Percentiles rank a stretch among this genome's conserved stretches.
Conservation (phyloP, 192 early-diverging fungal species). For the Backusella mclennaniae region DNA sequence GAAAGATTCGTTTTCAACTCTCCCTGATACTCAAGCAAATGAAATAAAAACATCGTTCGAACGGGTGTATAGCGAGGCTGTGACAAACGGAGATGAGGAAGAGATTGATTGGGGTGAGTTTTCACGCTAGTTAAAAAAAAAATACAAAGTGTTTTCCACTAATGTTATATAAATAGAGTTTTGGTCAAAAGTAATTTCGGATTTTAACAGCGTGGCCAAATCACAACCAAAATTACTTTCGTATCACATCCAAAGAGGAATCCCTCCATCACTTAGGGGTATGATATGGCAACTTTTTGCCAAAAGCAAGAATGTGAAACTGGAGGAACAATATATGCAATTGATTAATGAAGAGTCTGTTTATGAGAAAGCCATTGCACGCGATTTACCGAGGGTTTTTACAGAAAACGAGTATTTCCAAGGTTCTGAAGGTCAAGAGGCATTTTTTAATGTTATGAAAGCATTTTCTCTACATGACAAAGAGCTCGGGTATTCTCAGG, state of each 20-base stretch:
- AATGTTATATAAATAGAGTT: slow-evolving; percentile 59
- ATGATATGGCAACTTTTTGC: slow-evolving; percentile 94
- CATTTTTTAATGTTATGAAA: slow-evolving; percentile 87
- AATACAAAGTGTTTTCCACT: not conserved
- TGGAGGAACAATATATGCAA: slow-evolving; percentile 76
- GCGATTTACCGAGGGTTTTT: slow-evolving; percentile 85
- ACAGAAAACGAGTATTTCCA: slow-evolving; percentile 84
- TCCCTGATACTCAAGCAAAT: slow-evolving; percentile 35
- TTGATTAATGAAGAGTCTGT: slow-evolving; percentile 63
- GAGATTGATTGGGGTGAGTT: slow-evolving; percentile 75
- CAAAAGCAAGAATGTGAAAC: slow-evolving; percentile 70
- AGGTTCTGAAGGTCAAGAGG: slow-evolving; percentile 80
- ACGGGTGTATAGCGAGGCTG: slow-evolving; percentile 38
- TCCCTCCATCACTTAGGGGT: slow-evolving; percentile 87
- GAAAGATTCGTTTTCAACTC: slow-evolving; percentile 43
- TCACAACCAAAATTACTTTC: slow-evolving; percentile 75
- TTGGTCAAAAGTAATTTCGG: slow-evolving; percentile 88
- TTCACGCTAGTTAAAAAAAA: too few species aligned
- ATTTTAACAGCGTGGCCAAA: slow-evolving; percentile 81
- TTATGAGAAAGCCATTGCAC: slow-evolving; percentile 88
- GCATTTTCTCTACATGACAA: slow-evolving; percentile 89
- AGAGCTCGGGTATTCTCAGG: slow-evolving; percentile 98
- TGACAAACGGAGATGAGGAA: slow-evolving; percentile 33
- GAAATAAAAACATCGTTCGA: slow-evolving; percentile 45
- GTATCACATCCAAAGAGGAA: slow-evolving; percentile 78